Conservation (phyloP, 371 early-diverging fungal species). For the Syncephalastrum racemosum region DNA sequence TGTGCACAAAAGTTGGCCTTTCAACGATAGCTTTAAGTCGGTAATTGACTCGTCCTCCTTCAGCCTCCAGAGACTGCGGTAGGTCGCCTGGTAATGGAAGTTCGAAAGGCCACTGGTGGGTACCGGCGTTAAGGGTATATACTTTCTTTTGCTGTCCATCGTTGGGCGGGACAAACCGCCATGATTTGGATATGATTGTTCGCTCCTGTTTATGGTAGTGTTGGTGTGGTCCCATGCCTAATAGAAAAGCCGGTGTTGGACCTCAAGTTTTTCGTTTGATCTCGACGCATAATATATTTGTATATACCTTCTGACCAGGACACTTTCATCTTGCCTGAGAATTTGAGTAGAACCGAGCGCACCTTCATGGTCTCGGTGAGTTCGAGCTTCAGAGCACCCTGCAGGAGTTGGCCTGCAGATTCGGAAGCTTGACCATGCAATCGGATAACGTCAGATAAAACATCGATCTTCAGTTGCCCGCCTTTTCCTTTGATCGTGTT, state of each 20-base stretch:
- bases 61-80: slow-evolving; percentile 44
- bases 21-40: slow-evolving; percentile 40
- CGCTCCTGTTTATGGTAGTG: slow-evolving; percentile 41
- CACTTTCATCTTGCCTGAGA: slow-evolving; percentile 47
- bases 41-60: slow-evolving; percentile 38
- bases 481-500: slow-evolving; percentile 14
- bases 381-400: slow-evolving; percentile 29
- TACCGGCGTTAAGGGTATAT: slow-evolving; percentile 31
- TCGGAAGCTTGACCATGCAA: slow-evolving; percentile 38
- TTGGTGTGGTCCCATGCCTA: slow-evolving; percentile 42
- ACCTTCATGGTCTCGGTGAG: slow-evolving; percentile 40
- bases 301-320: slow-evolving; percentile 46
- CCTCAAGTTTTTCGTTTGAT: neutral
- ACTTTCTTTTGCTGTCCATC: slow-evolving; percentile 18
- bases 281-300: neutral
- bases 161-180: slow-evolving; percentile 32
- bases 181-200: slow-evolving; percentile 29
- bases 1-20: slow-evolving; percentile 40
- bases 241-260: neutral
- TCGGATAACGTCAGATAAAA: slow-evolving; percentile 27
- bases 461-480: slow-evolving; percentile 27
- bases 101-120: slow-evolving; percentile 39
- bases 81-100: slow-evolving; percentile 41
- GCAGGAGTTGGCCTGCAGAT: slow-evolving; percentile 40
- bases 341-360: slow-evolving; percentile 29